phyloP scores from a whole-genome alignment of 2,329 filamentous ascomycete genomes.

The Penicillium sp. region DNA sequence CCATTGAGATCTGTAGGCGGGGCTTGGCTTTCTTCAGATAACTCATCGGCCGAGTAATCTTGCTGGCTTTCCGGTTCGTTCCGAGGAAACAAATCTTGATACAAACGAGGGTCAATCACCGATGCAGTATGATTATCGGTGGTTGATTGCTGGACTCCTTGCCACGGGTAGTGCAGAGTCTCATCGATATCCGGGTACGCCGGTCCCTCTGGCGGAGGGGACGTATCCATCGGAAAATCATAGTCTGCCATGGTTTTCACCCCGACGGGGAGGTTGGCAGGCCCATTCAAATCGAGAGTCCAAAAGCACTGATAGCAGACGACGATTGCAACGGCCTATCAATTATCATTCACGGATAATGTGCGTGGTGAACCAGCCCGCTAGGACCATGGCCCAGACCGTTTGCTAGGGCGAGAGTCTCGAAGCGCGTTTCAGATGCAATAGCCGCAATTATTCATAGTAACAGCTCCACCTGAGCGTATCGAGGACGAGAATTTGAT shows the following conservation, averaged over 20 bases:
- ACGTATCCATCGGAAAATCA: conserved; percentile 11
- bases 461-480: conserved; percentile 19
- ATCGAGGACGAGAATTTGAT: conserved; percentile 1
- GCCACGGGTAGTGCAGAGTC: conserved; percentile 34
- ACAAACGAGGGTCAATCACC: conserved; percentile 36
- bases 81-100: conserved; percentile 23
- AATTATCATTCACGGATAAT: conserved; percentile 5
- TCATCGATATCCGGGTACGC: conserved; percentile 37
- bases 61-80: conserved; percentile 6
- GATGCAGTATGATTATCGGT: conserved; percentile 20
- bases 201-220: conserved; percentile 20
- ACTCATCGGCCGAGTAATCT: not conserved
- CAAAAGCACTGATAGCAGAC: not conserved
- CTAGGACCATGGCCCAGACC: conserved; percentile 21
- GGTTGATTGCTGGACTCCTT: conserved; percentile 18
- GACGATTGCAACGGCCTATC: not conserved
- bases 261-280: not conserved
- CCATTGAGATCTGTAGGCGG: conserved; percentile 2
- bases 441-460: conserved; percentile 22
- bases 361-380: conserved; percentile 8
- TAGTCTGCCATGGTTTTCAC: conserved; percentile 15
- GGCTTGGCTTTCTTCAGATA: conserved; percentile 6
- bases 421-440: conserved; percentile 19
- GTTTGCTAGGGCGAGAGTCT: conserved; percentile 13
- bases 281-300: not conserved